Conservation (phyloP, 2,329 filamentous ascomycete genomes). For the Beauveria brongniartii region DNA sequence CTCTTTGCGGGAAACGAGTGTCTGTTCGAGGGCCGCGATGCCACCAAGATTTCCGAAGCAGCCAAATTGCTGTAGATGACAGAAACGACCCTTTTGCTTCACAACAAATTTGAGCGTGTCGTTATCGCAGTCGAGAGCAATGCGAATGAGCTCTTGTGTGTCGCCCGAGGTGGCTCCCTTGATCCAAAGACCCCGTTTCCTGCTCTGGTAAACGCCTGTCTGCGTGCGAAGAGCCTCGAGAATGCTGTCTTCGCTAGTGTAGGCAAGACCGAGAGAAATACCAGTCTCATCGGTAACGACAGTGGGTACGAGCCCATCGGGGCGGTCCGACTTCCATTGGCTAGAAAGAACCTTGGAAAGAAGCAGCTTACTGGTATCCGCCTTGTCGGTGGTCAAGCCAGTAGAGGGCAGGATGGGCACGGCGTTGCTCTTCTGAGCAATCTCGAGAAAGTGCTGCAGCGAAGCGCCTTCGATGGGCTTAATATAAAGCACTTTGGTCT, state of each 20-base stretch:
- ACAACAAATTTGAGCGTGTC: slow-evolving; percentile 90
- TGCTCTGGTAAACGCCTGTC: slow-evolving; percentile 85
- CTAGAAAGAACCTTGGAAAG: slow-evolving; percentile 66
- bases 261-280: slow-evolving; percentile 79
- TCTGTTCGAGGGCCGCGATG: slow-evolving; percentile 78
- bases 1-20: slow-evolving; percentile 69
- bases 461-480: slow-evolving; percentile 39
- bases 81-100: slow-evolving; percentile 85
- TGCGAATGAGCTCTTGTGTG: slow-evolving; percentile 76
- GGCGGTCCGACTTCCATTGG: slow-evolving; percentile 71
- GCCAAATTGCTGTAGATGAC: slow-evolving; percentile 82
- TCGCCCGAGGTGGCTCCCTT: slow-evolving; percentile 94
- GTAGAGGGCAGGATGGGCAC: slow-evolving; percentile 70
- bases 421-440: slow-evolving; percentile 43
- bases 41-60: slow-evolving; percentile 85
- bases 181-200: slow-evolving; percentile 92
- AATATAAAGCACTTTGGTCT: slow-evolving; percentile 41
- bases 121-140: slow-evolving; percentile 86
- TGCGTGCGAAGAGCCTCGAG: slow-evolving; percentile 73
- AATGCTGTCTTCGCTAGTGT: slow-evolving; percentile 88
- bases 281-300: slow-evolving; percentile 86
- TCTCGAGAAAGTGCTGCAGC: slow-evolving; percentile 38
- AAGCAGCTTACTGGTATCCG: slow-evolving; percentile 43
- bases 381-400: slow-evolving; percentile 59
- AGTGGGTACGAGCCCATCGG: slow-evolving; percentile 79